Evolutionary conservation across 495 filamentous ascomycete genomes (phyloP).

Genomic region (Staphylotrichum longicolle): DNA sequence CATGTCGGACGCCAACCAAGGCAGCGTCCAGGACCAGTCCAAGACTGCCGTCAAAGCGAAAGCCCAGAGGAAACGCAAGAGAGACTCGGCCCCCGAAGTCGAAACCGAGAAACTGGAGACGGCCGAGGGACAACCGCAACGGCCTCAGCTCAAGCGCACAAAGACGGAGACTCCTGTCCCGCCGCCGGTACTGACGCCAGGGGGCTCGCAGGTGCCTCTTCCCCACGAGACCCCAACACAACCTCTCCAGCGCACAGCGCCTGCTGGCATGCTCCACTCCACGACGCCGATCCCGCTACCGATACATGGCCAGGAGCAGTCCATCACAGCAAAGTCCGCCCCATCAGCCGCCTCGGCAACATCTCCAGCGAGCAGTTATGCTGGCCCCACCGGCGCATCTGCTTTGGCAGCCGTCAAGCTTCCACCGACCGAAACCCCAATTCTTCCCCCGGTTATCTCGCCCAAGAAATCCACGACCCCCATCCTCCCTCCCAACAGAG

Average conservation of each 20-base stretch:
- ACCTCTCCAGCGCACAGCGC: constrained; percentile 23
- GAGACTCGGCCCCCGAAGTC: constrained; percentile 47
- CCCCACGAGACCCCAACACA: constrained; percentile 44
- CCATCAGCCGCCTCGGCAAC: constrained; percentile 29
- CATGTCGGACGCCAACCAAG: constrained; percentile 42
- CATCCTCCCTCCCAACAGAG: constrained; percentile 50
- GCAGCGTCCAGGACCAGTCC: constrained; percentile 25
- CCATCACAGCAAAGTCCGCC: constrained; percentile 31
- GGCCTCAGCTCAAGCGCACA: constrained; percentile 51
- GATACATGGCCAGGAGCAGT: constrained; percentile 31
- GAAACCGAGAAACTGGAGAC: constrained; percentile 44
- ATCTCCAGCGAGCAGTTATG: constrained; percentile 31
- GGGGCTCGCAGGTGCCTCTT: constrained; percentile 16
- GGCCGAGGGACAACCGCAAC: constrained; percentile 29
- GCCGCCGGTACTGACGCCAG: constrained; percentile 41
- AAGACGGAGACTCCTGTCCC: constrained; percentile 57
- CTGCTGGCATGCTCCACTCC: constrained; percentile 30
- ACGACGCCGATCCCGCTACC: constrained; percentile 41
- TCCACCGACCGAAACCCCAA: constrained; percentile 33
- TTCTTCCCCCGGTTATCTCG: constrained; percentile 34
- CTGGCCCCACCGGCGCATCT: constrained; percentile 20
- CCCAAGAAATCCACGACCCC: constrained; percentile 54
- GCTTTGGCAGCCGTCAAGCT: constrained; percentile 28
- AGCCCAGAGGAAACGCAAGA: constrained; percentile 51
- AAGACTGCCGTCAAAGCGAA: constrained; percentile 35